These are phyloP conservation scores for Ascochyta viciae-villosae DNA, from an alignment of 2,329 filamentous ascomycete species.

Conservation along the genomic window DNA sequence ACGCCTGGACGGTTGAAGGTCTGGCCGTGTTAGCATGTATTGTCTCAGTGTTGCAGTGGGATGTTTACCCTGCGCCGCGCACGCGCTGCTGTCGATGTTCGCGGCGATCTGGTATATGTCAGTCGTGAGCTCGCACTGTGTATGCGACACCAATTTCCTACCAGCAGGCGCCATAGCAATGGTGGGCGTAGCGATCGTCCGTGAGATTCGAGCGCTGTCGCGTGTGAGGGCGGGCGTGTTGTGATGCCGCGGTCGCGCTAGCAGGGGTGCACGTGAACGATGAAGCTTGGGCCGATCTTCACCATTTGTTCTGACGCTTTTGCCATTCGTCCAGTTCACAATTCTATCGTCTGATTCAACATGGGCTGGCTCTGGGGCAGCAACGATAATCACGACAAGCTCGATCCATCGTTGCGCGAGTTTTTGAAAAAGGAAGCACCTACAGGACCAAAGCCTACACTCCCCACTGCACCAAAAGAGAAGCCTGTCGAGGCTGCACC, in stretches of 20 bases:
- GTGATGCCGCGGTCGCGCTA: conserved; percentile 26
- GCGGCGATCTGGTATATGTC: conserved; percentile 53
- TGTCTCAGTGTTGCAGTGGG: conserved; percentile 12
- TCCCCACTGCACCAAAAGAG: conserved; percentile 39
- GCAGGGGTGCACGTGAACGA: conserved; percentile 13
- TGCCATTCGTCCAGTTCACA: background rate
- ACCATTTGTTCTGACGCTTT: background rate
- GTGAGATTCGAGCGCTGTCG: conserved; percentile 16
- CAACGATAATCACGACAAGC: conserved; percentile 62
- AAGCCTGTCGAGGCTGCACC: conserved; percentile 27
- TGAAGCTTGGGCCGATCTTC: conserved; percentile 14
- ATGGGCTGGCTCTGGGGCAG: conserved; percentile 72
- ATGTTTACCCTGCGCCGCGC: conserved; percentile 62
- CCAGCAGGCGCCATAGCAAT: conserved; percentile 46
- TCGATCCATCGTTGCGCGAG: conserved; percentile 83
- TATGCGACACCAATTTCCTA: conserved; percentile 14
- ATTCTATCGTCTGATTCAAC: conserved; percentile 10
- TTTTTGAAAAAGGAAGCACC: conserved; percentile 86
- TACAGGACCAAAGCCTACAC: conserved; percentile 63
- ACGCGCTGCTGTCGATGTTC: conserved; percentile 64
- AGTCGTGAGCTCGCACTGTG: background rate
- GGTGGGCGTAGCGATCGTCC: conserved; percentile 22
- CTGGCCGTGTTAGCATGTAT: conserved; percentile 44
- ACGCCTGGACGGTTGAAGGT: conserved; percentile 56
- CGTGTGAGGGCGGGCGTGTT: conserved; percentile 30